Evolutionary conservation across 2,329 filamentous ascomycete genomes (phyloP), one percentile per base, ranked within the genome.

Genomic region (Stenocarpella maydis): DNA sequence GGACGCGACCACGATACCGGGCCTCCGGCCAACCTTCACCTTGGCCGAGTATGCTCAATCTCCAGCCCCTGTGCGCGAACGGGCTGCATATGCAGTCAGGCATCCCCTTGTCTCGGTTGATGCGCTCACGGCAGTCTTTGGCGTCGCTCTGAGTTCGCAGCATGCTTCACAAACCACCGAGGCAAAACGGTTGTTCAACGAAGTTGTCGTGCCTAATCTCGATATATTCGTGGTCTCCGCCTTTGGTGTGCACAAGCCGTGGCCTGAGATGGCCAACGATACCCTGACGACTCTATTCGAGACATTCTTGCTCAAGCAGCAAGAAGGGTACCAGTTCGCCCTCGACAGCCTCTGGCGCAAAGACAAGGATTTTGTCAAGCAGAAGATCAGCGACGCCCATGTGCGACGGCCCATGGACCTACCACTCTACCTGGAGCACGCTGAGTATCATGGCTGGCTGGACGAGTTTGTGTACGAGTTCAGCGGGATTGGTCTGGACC

Each of bases 271-370:
- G 80, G 92, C 93, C 31, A 87, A 90, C 41, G 92, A 95, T 67
- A 94, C 92, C 0, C 80, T 95, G 34, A 90, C 88, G 70, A 92
- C 92, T 17, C 83, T 95, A 1, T 95, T 98, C 74, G 90, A 93
- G 64, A 92, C 92, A 14, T 98, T 97, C 77, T 85, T 98, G 34
- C 87, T 90, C 76, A 95, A 95, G 79, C 88, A 90, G 68, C 90
- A 94, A 14, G 86, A 90, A 5, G 89, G 95, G 67, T 92, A 93
- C 78, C 91, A 95, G 73, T 97, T 98, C 72, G 95, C 97, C 17
- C 87, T 99, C 69, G 91, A 97, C 77, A 95, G 94, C 69, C 83
- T 97, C 7, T 98, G 95, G 95, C 91, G 92, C 74, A 94, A 96
- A 77, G 94, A 98, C 77, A 92, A 91, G 73, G 87, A 91, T 24